phyloP scores from a whole-genome alignment of 2,329 filamentous ascomycete species.

The Paraphoma chrysanthemicola region DNA sequence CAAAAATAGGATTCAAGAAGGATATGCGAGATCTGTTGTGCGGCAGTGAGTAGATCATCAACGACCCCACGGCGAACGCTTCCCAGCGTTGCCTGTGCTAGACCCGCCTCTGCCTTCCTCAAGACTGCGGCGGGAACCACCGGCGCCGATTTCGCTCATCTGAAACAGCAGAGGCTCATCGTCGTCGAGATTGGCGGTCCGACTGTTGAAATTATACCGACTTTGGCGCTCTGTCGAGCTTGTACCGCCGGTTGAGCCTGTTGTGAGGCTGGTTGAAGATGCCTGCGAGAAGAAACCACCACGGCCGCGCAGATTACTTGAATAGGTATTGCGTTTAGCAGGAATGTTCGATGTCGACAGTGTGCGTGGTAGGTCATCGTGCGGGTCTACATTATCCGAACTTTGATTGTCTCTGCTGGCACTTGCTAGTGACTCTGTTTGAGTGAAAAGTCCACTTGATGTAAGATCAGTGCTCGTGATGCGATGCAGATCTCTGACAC shows the following conservation, averaged over 20 bases:
- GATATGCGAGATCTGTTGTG: not conserved
- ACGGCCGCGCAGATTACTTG: conserved; percentile 33
- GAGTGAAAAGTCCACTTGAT: conserved; percentile 67
- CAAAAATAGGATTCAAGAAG: not conserved
- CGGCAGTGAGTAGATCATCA: conserved; percentile 2
- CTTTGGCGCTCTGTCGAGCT: conserved; percentile 45
- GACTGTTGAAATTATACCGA: conserved; percentile 55
- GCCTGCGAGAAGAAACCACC: conserved; percentile 40
- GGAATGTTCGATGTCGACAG: conserved; percentile 38
- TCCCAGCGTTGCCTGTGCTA: conserved; percentile 32
- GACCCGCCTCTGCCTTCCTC: conserved; percentile 45
- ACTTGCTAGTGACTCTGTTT: conserved; percentile 40
- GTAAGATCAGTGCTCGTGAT: conserved; percentile 60
- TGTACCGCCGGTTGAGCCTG: conserved; percentile 41
- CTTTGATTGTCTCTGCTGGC: conserved; percentile 30
- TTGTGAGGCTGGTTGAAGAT: conserved; percentile 39
- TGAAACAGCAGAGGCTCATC: conserved; percentile 76
- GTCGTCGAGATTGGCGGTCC: conserved; percentile 57
- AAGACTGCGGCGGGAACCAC: conserved; percentile 44
- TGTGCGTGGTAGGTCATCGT: conserved; percentile 34
- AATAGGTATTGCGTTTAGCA: conserved; percentile 33
- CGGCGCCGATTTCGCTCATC: conserved; percentile 71
- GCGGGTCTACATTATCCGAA: conserved; percentile 25
- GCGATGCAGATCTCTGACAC: conserved; percentile 45
- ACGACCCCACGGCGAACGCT: conserved; percentile 35